These are phyloP conservation scores for Coemansia sp. DNA, from an alignment of 192 early-diverging fungal genomes.

Conservation along the genomic window DNA sequence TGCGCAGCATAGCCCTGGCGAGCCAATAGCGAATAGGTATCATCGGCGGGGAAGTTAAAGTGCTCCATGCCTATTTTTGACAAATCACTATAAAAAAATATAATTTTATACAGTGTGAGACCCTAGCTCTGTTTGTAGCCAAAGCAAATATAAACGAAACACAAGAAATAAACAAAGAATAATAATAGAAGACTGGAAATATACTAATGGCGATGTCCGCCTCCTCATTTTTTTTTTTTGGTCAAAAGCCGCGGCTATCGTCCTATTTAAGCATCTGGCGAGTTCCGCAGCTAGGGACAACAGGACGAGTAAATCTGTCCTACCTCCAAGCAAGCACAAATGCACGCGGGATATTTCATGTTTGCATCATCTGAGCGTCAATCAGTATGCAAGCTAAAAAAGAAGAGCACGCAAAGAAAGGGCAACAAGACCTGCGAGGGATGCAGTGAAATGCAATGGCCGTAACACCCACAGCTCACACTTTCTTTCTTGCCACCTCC, in stretches of 20 bases:
- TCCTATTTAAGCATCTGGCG: conserved; percentile 9
- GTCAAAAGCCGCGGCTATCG: neutral
- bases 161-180: neutral
- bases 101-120: neutral
- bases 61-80: conserved; percentile 27
- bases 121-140: neutral
- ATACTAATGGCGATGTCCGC: neutral
- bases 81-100: neutral
- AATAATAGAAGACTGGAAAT: neutral
- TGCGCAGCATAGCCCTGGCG: conserved; percentile 51
- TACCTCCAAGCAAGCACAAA: neutral
- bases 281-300: neutral
- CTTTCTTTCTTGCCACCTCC: neutral
- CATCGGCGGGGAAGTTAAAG: conserved; percentile 24
- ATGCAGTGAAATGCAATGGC: conserved; percentile 33
- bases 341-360: conserved; percentile 9
- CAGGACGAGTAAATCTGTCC: conserved; percentile 2
- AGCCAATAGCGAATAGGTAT: conserved; percentile 32
- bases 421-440: conserved; percentile 9
- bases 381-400: conserved; percentile 17
- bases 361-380: conserved; percentile 23
- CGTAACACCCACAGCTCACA: conserved; percentile 7
- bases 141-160: neutral
- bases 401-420: neutral
- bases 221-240: conserved; percentile 3